Conservation (phyloP, 1,284 basidiomycete species). For the Ceratobasidium theobromae region DNA sequence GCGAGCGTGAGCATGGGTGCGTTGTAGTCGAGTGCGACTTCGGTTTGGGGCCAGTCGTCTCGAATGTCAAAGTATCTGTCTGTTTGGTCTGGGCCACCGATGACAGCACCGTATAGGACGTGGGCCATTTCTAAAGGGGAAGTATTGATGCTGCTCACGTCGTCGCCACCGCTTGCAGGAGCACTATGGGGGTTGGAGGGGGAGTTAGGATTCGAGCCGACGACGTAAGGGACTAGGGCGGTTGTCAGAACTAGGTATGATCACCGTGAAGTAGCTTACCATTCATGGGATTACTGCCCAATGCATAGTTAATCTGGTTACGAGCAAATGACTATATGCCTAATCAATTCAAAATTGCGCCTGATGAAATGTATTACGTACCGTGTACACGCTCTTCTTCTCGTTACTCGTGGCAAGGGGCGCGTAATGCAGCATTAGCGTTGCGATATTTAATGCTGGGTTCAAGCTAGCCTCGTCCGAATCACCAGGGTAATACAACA, state of each 20-base stretch:
- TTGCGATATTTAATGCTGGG: slow-evolving; percentile 82
- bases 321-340: slow-evolving; percentile 60
- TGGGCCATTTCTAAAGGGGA: slow-evolving; percentile 69
- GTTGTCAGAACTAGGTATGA: neutral
- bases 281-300: slow-evolving; percentile 87
- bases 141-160: slow-evolving; percentile 68
- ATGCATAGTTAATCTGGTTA: slow-evolving; percentile 74
- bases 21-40: slow-evolving; percentile 80
- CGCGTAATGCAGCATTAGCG: slow-evolving; percentile 76
- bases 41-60: slow-evolving; percentile 48
- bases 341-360: slow-evolving; percentile 33
- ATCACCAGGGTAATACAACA: slow-evolving; percentile 78
- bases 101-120: slow-evolving; percentile 81
- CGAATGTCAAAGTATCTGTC: slow-evolving; percentile 84
- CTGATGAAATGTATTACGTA: slow-evolving; percentile 41
- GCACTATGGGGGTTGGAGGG: slow-evolving; percentile 88
- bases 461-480: slow-evolving; percentile 79
- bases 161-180: slow-evolving; percentile 74
- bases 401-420: slow-evolving; percentile 64
- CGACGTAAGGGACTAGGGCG: slow-evolving; percentile 66
- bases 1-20: slow-evolving; percentile 82
- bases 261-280: slow-evolving; percentile 46
- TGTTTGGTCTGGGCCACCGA: slow-evolving; percentile 79
- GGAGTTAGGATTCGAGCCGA: slow-evolving; percentile 86
- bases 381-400: slow-evolving; percentile 64